These are phyloP conservation scores for Podila epicladia DNA, from an alignment of 192 early-diverging fungal species.

Conservation along the genomic window DNA sequence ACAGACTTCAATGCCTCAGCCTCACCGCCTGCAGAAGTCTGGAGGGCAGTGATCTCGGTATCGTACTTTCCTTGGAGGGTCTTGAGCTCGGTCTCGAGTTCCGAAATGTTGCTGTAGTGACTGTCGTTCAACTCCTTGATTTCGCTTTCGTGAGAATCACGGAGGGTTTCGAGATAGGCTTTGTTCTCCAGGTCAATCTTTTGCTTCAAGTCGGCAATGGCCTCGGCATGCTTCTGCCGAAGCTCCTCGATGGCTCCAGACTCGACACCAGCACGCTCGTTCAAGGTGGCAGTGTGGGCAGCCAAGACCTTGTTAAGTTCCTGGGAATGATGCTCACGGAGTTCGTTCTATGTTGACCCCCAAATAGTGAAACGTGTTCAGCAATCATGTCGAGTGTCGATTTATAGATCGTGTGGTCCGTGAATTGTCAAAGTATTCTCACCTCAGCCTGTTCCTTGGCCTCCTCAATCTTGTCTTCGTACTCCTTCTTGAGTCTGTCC, in stretches of 20 bases:
- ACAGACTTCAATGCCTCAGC: conserved; percentile 35
- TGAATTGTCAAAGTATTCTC: too few relatives aligned
- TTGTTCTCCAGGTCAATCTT: conserved; percentile 37
- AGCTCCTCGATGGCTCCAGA: conserved; percentile 37
- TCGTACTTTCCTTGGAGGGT: conserved; percentile 36
- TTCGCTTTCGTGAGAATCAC: conserved; percentile 30
- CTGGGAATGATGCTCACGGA: conserved; percentile 34
- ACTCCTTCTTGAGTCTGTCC: conserved; percentile 19
- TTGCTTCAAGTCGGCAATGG: conserved; percentile 37
- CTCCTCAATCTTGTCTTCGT: conserved; percentile 41
- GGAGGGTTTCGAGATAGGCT: conserved; percentile 26
- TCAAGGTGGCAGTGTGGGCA: conserved; percentile 37
- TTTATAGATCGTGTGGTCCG: not conserved
- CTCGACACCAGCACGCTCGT: conserved; percentile 46
- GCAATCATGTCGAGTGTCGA: too few relatives aligned
- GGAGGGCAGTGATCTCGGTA: conserved; percentile 16
- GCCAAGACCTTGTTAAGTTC: conserved; percentile 23
- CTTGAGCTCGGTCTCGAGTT: conserved; percentile 32
- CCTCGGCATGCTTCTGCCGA: conserved; percentile 31
- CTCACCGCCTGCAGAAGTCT: not conserved
- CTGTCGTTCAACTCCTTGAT: conserved; percentile 11
- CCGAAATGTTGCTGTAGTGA: conserved; percentile 18
- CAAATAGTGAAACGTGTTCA: not conserved
- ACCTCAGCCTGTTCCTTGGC: conserved; percentile 42
- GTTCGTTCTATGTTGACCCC: conserved; percentile 10